Conservation (phyloP, 805 yeast genomes). For the Candida gorgasii region DNA sequence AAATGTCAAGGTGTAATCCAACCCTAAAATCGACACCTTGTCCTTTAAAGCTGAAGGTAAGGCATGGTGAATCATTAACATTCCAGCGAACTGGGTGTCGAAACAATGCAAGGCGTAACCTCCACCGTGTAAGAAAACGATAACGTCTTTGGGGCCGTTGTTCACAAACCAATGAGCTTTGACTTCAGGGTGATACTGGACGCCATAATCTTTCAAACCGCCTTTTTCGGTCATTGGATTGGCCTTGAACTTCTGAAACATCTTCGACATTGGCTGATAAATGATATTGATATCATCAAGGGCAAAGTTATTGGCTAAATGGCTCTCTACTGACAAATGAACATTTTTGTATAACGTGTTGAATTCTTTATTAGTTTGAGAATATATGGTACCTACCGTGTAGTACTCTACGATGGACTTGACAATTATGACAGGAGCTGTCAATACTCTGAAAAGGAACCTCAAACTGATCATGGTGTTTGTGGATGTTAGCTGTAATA, state of each 20-base stretch:
- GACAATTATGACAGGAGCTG: conserved; percentile 25
- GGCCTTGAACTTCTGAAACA: conserved; percentile 15
- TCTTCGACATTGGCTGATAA: conserved; percentile 22
- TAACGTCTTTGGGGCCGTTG: conserved; percentile 17
- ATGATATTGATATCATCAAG: conserved; percentile 23
- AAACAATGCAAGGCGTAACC: conserved; percentile 29
- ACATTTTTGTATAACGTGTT: conserved; percentile 28
- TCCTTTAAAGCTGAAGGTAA: conserved; percentile 20
- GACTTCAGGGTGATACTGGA: conserved; percentile 18
- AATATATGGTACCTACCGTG: conserved; percentile 34
- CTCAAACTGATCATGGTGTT: conserved; percentile 16
- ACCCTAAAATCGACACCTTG: conserved; percentile 25
- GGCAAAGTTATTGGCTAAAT: conserved; percentile 24
- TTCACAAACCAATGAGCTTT: conserved; percentile 37
- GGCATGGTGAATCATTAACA: conserved; percentile 29
- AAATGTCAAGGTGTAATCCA: conserved; percentile 34
- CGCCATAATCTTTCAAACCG: conserved; percentile 17
- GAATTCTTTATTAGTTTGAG: conserved; percentile 29
- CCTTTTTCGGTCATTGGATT: conserved; percentile 14
- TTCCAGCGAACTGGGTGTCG: conserved; percentile 31
- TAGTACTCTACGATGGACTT: conserved; percentile 26
- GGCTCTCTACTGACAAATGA: conserved; percentile 26
- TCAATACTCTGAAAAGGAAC: conserved; percentile 18
- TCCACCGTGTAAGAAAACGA: conserved; percentile 43
- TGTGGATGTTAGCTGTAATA: background rate